A percentile compares a stretch with the other conserved stretches of the same genome.
Evolutionary conservation across 83 land plant genomes (phyloP).

Genomic region (Picea engelmannii): DNA sequence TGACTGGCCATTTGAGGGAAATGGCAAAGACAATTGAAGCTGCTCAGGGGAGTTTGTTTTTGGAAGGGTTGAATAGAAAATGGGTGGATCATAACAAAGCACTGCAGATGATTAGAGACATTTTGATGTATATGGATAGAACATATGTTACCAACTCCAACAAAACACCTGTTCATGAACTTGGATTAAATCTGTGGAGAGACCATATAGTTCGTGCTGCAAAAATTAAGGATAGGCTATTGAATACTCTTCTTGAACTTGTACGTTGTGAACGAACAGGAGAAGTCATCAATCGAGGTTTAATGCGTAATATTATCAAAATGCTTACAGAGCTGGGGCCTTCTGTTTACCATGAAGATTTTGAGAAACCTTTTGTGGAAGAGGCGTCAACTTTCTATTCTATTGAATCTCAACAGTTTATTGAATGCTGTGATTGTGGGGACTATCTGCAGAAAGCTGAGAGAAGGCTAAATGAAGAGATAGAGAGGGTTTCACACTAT

Average conservation of each 20-base stretch:
- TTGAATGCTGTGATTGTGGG: slow-evolving; percentile 96
- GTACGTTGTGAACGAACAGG: slow-evolving; percentile 82
- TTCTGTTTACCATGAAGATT: slow-evolving; percentile 88
- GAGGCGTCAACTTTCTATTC: slow-evolving; percentile 86
- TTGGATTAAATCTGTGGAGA: slow-evolving; percentile 94
- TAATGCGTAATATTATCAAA: slow-evolving; percentile 91
- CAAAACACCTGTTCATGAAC: slow-evolving; percentile 93
- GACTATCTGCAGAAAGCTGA: slow-evolving; percentile 94
- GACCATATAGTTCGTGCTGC: slow-evolving; percentile 71
- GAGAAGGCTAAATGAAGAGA: slow-evolving; percentile 93
- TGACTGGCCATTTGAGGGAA: slow-evolving; percentile 86
- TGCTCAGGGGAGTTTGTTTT: slow-evolving; percentile 88
- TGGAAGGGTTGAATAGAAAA: slow-evolving; percentile 88
- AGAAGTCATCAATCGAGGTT: slow-evolving; percentile 93
- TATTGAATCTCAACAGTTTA: slow-evolving; percentile 90
- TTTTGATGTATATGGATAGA: slow-evolving; percentile 99
- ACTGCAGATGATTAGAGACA: slow-evolving; percentile 98
- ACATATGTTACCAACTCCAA: slow-evolving; percentile 75
- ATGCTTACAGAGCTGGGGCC: slow-evolving; percentile 92
- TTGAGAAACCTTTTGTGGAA: slow-evolving; percentile 90
- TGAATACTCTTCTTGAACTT: slow-evolving; percentile 80
- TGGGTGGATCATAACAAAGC: slow-evolving; percentile 97
- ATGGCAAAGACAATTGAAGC: slow-evolving; percentile 82
- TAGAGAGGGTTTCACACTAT: slow-evolving; percentile 90
- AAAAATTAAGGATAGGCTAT: slow-evolving; percentile 76